phyloP scores from a whole-genome alignment of 2,329 filamentous ascomycete genomes.

The Pyrenophora graminea region DNA sequence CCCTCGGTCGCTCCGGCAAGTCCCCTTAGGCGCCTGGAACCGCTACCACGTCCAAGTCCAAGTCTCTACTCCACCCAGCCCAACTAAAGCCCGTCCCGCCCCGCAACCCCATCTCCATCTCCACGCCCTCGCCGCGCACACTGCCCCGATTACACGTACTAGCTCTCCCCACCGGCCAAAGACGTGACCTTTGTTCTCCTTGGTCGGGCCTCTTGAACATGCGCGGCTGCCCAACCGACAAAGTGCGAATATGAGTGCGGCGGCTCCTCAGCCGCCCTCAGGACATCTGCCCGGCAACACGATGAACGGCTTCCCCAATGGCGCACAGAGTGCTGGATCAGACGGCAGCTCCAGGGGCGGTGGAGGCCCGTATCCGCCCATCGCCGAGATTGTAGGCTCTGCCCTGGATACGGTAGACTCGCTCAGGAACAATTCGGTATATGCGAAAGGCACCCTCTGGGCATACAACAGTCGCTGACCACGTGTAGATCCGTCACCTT shows the following conservation, averaged over 20 bases:
- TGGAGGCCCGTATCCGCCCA: constrained; percentile 42
- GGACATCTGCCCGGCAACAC: constrained; percentile 22
- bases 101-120: neutral
- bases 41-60: no score
- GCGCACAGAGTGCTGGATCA: constrained; percentile 20
- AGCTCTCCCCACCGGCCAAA: neutral
- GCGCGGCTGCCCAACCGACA: constrained; percentile 26
- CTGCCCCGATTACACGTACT: neutral
- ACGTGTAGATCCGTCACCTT: constrained; percentile 46
- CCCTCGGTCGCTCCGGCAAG: neutral
- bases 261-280: constrained; percentile 43
- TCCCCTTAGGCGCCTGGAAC: no score
- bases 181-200: neutral
- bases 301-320: constrained; percentile 41
- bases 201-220: constrained; percentile 25
- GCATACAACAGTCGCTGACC: constrained; percentile 19
- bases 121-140: constrained; percentile 7
- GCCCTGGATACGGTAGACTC: constrained; percentile 44
- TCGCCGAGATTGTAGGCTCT: constrained; percentile 50
- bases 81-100: neutral
- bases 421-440: constrained; percentile 37
- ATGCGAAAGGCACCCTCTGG: neutral
- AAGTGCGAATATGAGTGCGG: constrained; percentile 46
- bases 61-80: neutral
- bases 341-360: constrained; percentile 16